These are phyloP conservation scores for Saccharomycopsis babjevae DNA, from an alignment of 805 yeast species.

Conservation along the genomic window DNA sequence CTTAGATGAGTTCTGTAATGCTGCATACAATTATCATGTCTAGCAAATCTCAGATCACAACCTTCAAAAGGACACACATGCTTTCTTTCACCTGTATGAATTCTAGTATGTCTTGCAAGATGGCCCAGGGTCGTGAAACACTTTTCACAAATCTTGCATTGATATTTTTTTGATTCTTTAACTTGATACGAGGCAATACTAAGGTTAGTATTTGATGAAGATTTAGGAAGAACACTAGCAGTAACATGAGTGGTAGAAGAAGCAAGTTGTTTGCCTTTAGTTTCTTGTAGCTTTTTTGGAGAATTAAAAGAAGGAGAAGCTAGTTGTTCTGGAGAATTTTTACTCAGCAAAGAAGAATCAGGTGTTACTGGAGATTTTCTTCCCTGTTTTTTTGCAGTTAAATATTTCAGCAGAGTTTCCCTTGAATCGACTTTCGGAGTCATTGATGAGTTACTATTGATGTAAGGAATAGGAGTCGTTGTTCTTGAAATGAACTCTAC, in stretches of 20 bases:
- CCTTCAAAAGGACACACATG: slow-evolving; percentile 79
- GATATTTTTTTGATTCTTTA: slow-evolving; percentile 29
- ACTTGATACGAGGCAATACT: not conserved
- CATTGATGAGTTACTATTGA: not conserved
- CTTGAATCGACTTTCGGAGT: not conserved
- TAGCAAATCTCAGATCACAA: slow-evolving; percentile 73
- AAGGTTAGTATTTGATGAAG: not conserved
- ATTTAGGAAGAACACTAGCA: not conserved
- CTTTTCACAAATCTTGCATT: slow-evolving; percentile 47
- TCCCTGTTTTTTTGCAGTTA: not conserved
- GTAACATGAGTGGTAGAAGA: not conserved
- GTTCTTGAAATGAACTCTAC: not conserved
- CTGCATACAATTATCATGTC: slow-evolving; percentile 93
- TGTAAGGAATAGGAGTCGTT: not conserved
- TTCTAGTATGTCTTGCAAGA: slow-evolving; percentile 77
- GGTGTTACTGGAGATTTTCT: not conserved
- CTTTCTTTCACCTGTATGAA: slow-evolving; percentile 87
- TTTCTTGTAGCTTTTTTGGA: not conserved
- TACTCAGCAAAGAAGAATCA: not conserved
- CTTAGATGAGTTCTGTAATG: slow-evolving; percentile 72
- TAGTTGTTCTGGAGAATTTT: not conserved
- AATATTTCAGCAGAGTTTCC: not conserved
- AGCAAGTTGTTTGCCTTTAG: not conserved
- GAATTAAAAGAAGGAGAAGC: not conserved
- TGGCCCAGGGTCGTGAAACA: slow-evolving; percentile 85